These are phyloP conservation scores for Crithidia bombi DNA, from an alignment of 208 protist genomes.

Conservation along the genomic window DNA sequence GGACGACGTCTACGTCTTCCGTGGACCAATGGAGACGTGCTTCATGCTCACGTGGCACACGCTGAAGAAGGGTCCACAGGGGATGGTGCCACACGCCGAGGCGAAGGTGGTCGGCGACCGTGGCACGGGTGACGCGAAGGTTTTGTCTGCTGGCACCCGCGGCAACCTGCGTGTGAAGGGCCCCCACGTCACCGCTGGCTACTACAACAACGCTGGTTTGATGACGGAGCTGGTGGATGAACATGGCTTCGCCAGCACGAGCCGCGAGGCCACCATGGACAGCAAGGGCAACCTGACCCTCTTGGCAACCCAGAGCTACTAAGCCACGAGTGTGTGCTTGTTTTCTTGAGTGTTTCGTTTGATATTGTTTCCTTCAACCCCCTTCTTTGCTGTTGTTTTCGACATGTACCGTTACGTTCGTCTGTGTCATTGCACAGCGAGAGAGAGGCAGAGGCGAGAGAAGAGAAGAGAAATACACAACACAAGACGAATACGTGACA, in stretches of 20 bases:
- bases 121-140: conserved; percentile 86
- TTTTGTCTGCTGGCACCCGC: conserved; percentile 80
- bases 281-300: conserved; percentile 62
- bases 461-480: conserved; percentile 4
- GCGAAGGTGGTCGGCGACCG: conserved; percentile 91
- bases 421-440: no score
- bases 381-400: conserved; percentile 12
- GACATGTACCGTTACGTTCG: no score
- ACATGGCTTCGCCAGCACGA: conserved; percentile 84
- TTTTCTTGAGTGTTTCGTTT: no score
- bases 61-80: conserved; percentile 65
- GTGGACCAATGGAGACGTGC: conserved; percentile 81
- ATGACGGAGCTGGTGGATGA: conserved; percentile 91
- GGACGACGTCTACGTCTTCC: conserved; percentile 91
- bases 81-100: conserved; percentile 85
- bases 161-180: conserved; percentile 90
- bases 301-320: conserved; percentile 78
- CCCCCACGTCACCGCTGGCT: conserved; percentile 80
- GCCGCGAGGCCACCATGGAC: conserved; percentile 85
- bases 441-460: no score
- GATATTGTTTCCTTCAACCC: not conserved
- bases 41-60: conserved; percentile 85
- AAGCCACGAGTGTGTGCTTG: no score
- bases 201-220: conserved; percentile 93
- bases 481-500: not conserved